A percentile compares a stretch with the other conserved stretches of the same genome.
Conservation (phyloP, 2,329 filamentous ascomycete genomes). For the Colletotrichum viniferum region DNA sequence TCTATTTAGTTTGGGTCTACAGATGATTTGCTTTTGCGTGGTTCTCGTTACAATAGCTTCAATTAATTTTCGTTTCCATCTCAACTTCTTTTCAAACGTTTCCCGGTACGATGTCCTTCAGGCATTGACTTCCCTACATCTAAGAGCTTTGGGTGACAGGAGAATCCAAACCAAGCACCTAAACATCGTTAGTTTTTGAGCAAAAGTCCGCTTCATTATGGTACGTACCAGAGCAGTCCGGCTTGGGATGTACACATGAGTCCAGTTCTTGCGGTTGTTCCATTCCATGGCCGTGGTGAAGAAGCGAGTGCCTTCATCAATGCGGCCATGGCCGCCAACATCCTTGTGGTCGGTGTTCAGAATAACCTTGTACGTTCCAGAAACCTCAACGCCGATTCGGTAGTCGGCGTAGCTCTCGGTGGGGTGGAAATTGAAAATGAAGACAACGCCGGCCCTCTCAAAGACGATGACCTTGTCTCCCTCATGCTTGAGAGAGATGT, state of each 20-base stretch:
- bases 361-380: slow-evolving; percentile 86
- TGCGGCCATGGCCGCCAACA: slow-evolving; percentile 79
- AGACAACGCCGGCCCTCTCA: slow-evolving; percentile 87
- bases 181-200: background rate
- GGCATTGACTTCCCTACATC: background rate
- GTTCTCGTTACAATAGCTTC: background rate
- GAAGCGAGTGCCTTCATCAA: slow-evolving; percentile 82
- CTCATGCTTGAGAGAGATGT: slow-evolving; percentile 93
- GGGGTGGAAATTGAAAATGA: slow-evolving; percentile 96
- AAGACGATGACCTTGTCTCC: slow-evolving; percentile 94
- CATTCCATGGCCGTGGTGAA: slow-evolving; percentile 91
- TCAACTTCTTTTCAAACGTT: background rate
- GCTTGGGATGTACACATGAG: slow-evolving; percentile 88
- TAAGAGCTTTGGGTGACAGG: slow-evolving; percentile 27
- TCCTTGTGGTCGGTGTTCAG: slow-evolving; percentile 79
- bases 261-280: slow-evolving; percentile 90
- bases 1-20: background rate
- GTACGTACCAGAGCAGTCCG: slow-evolving; percentile 78
- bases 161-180: slow-evolving; percentile 55
- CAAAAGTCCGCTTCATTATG: background rate
- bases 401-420: slow-evolving; percentile 88
- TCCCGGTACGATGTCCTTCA: background rate
- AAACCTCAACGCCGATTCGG: slow-evolving; percentile 82
- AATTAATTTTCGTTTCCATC: background rate
- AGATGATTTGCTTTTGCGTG: background rate